phyloP scores from a whole-genome alignment of 495 filamentous ascomycete genomes.

The Talaromyces ruber region DNA sequence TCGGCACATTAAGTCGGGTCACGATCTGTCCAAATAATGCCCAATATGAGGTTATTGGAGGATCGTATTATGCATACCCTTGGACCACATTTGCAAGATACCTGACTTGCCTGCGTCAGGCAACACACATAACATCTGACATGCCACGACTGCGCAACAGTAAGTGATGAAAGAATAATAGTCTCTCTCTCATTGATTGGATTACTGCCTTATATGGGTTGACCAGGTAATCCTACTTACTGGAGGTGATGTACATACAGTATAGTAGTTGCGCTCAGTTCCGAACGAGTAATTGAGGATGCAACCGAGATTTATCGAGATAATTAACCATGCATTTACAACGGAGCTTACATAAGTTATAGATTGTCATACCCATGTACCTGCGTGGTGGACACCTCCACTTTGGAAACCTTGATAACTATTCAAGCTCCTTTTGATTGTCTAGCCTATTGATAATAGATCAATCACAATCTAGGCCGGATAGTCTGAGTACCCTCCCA shows the following conservation, averaged over 20 bases:
- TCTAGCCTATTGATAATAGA: background rate
- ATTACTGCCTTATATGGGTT: no score
- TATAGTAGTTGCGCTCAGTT: no score
- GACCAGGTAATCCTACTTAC: no score
- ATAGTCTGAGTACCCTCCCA: conserved; percentile 89
- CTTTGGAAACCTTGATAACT: background rate
- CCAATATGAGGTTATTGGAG: background rate
- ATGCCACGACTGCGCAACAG: background rate
- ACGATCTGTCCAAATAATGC: background rate
- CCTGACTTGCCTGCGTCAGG: background rate
- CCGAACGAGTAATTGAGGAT: background rate
- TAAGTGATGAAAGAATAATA: no score
- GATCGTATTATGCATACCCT: background rate
- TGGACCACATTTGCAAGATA: background rate
- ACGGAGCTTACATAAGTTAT: no score
- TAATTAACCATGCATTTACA: no score
- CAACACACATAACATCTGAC: background rate
- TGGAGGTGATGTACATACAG: no score
- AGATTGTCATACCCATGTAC: no score
- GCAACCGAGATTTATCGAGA: background rate
- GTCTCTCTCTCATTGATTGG: no score
- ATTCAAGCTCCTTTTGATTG: background rate
- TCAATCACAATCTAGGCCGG: conserved; percentile 13
- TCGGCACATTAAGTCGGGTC: no score
- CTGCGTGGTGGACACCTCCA: background rate